Evolutionary conservation across 106 monocot species (phyloP), one percentile per base, ranked within the genome.

Genomic region (Dioscorea zingiberensis): DNA sequence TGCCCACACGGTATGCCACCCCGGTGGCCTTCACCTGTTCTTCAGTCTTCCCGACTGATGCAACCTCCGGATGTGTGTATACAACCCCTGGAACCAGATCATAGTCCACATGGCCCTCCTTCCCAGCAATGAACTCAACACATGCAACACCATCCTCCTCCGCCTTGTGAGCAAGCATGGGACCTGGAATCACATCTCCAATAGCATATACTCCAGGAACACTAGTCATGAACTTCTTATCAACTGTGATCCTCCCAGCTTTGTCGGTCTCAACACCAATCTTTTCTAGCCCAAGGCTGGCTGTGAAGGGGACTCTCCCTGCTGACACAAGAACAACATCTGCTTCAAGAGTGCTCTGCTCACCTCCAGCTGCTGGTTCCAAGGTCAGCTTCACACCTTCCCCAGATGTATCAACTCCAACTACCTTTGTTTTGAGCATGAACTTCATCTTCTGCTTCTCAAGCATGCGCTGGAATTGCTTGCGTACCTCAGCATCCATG

Each of bases 361-460:
- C 87, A 22, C 94, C 94, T 13, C 94, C 94, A 30, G 84, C 79
- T 45, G 94, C 73, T 14, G 94, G 87, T 56, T 94, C 94, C 15
- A 94, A 24, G 10, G 77, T 87, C 25, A 94, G 63, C 72, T 84
- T 90, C 44, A 94, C 90, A 17, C 84, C 87, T 18, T 79, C 74
- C 19, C 90, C 94, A 4, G 90, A 87, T 16, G 84, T 70, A 51
- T 90, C 90, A n/a, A 87, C 84, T 6, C 90, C 82, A 12, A 90
- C 87, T 1, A 94, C 94, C 64, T 94, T 94, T 9, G 94, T 94
- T 66, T 87, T 87, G 63, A 94, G 94, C 82, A 83, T 84, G 70
- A 94, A 94, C 47, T 87, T 94, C 90, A 94, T 87, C 66, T 90
- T 90, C 66, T 94, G 90, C 66, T 94, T 94, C 68, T 90, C 90